Evolutionary conservation across 2,329 filamentous ascomycete genomes (phyloP).

Genomic region (Claviceps sp.): DNA sequence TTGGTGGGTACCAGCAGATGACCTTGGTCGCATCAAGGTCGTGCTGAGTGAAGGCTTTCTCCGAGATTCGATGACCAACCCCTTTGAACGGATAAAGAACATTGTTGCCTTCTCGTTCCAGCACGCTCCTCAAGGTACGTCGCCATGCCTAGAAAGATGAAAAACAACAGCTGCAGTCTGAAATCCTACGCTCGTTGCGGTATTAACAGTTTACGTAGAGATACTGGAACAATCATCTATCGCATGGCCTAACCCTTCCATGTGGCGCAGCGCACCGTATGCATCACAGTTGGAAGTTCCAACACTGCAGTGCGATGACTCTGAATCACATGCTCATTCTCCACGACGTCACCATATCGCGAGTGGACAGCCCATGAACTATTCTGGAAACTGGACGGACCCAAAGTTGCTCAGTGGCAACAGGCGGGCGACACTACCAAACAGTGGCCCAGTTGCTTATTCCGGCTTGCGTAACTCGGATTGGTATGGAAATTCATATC

Average conservation of each 20-base stretch:
- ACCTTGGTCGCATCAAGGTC: constrained; percentile 62
- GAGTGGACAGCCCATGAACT: neutral
- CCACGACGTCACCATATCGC: constrained; percentile 29
- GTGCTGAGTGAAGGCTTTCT: constrained; percentile 62
- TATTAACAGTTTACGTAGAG: constrained; percentile 26
- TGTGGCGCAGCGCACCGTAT: constrained; percentile 45
- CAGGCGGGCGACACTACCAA: constrained; percentile 7
- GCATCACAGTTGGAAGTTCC: constrained; percentile 28
- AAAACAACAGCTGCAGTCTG: neutral
- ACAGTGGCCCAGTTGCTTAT: neutral
- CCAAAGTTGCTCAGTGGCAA: neutral
- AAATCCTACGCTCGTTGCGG: neutral
- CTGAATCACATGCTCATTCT: constrained; percentile 50
- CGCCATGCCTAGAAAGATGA: neutral
- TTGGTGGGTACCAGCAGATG: constrained; percentile 59
- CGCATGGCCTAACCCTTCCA: constrained; percentile 63
- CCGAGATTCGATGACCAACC: constrained; percentile 34
- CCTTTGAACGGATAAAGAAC: constrained; percentile 57
- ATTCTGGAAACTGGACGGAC: neutral
- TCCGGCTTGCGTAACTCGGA: constrained; percentile 7
- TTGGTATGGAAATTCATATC: constrained; percentile 13
- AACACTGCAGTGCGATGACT: constrained; percentile 28
- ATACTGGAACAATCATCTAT: constrained; percentile 61
- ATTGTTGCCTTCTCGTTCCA: constrained; percentile 72
- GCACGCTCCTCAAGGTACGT: constrained; percentile 63